These are phyloP conservation scores for Dendryphion nanum DNA, from an alignment of 2,329 filamentous ascomycete species.

Conservation along the genomic window DNA sequence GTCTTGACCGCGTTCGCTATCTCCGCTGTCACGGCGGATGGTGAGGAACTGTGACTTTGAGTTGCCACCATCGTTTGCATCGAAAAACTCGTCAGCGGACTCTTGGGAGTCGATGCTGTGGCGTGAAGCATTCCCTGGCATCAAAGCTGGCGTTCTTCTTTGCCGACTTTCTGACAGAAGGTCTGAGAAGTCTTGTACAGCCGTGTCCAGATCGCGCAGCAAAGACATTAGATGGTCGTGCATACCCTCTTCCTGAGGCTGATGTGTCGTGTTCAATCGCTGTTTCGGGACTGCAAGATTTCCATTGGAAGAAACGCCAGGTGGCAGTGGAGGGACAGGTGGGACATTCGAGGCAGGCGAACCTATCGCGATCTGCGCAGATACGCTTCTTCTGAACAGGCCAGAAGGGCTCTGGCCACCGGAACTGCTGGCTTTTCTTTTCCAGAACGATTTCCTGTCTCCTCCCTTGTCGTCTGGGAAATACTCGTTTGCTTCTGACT, in stretches of 20 bases:
- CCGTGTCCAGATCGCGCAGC: conserved; percentile 79
- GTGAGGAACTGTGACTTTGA: conserved; percentile 65
- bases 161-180: conserved; percentile 78
- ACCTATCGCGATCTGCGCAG: conserved; percentile 53
- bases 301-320: conserved; percentile 22
- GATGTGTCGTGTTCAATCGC: conserved; percentile 37
- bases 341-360: conserved; percentile 36
- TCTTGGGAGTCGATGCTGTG: conserved; percentile 75
- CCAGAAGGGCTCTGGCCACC: conserved; percentile 40
- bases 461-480: conserved; percentile 43
- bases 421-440: conserved; percentile 70
- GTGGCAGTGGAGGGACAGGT: conserved; percentile 36
- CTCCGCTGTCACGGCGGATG: conserved; percentile 67
- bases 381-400: conserved; percentile 50
- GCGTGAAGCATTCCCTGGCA: conserved; percentile 44
- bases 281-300: conserved; percentile 38
- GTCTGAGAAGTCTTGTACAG: conserved; percentile 76
- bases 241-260: conserved; percentile 59
- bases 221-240: conserved; percentile 82
- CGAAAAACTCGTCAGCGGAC: conserved; percentile 88
- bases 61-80: conserved; percentile 63
- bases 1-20: conserved; percentile 50
- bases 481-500: conserved; percentile 55
- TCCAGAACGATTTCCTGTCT: conserved; percentile 79
- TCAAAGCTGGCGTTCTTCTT: conserved; percentile 59